Conservation (phyloP, 179 eudicot species). For the Nepenthes alata region DNA sequence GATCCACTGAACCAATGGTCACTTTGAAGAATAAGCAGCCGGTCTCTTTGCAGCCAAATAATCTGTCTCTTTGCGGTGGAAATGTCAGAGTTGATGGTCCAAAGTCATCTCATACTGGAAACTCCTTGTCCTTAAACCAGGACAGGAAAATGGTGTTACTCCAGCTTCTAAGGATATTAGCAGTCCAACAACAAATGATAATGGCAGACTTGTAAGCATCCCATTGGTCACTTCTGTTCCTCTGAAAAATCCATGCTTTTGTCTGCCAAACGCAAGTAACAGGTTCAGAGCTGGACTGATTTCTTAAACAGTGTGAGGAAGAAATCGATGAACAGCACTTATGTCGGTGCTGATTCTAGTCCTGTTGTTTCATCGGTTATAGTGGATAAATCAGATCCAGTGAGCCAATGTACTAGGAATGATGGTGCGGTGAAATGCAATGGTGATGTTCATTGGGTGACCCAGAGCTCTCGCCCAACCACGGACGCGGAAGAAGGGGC, state of each 20-base stretch:
- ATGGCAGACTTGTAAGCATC: constrained; percentile 25
- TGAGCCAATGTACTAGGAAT: constrained; percentile 22
- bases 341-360: constrained; percentile 20
- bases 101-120: constrained; percentile 36
- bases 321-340: constrained; percentile 29
- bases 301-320: constrained; percentile 79
- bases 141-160: constrained; percentile 43
- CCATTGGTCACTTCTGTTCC: constrained; percentile 28
- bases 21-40: constrained; percentile 38
- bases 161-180: constrained; percentile 19
- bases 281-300: constrained; percentile 60
- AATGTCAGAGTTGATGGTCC: constrained; percentile 32
- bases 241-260: constrained; percentile 20
- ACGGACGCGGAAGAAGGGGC: constrained; percentile 59
- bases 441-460: constrained; percentile 25
- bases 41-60: constrained; percentile 29
- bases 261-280: constrained; percentile 37
- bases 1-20: constrained; percentile 16
- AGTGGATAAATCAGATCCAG: constrained; percentile 6
- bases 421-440: constrained; percentile 31
- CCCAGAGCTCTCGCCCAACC: constrained; percentile 11
- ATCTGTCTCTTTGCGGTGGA: constrained; percentile 32
- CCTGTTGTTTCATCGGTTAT: constrained; percentile 19
- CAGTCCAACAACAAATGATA: constrained; percentile 18
- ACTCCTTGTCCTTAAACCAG: constrained; percentile 53